Conservation (phyloP, 2,329 filamentous ascomycete species). For the Cladophialophora exuberans region DNA sequence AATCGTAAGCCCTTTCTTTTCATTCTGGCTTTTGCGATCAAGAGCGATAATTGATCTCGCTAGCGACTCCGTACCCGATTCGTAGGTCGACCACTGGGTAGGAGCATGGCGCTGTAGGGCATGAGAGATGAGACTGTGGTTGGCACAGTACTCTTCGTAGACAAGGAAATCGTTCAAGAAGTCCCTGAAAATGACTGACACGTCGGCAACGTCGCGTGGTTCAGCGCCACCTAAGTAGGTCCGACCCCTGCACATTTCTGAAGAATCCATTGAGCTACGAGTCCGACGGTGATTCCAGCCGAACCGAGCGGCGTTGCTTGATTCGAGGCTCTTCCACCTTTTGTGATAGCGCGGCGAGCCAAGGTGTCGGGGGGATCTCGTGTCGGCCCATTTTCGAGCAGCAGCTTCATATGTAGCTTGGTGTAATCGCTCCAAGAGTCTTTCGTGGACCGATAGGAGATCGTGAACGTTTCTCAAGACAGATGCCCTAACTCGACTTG, state of each 20-base stretch:
- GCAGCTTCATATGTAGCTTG: conserved; percentile 40
- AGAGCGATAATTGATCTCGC: conserved; percentile 73
- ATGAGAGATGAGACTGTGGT: conserved; percentile 82
- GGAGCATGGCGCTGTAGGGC: conserved; percentile 72
- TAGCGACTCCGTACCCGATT: conserved; percentile 82
- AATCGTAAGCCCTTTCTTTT: conserved; percentile 77
- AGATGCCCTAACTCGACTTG: conserved; percentile 67
- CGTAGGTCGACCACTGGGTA: conserved; percentile 76
- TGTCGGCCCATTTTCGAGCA: conserved; percentile 33
- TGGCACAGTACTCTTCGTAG: conserved; percentile 90
- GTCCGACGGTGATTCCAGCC: conserved; percentile 13
- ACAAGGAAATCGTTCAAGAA: conserved; percentile 80
- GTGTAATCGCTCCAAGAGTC: conserved; percentile 75
- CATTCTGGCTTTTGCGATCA: conserved; percentile 64
- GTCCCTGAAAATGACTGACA: conserved; percentile 58
- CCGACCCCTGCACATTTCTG: conserved; percentile 17
- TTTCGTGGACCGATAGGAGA: conserved; percentile 81
- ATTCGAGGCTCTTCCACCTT: conserved; percentile 41
- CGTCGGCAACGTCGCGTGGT: conserved; percentile 56
- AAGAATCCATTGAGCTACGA: conserved; percentile 30
- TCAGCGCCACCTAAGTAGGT: conserved; percentile 43
- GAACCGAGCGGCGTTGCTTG: conserved; percentile 41
- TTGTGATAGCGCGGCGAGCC: conserved; percentile 24
- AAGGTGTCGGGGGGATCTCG: conserved; percentile 26
- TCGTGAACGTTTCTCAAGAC: conserved; percentile 79